Evolutionary conservation across 2,329 filamentous ascomycete species (phyloP), one percentile per base, ranked within the genome.

Genomic region (Alternaria atra): DNA sequence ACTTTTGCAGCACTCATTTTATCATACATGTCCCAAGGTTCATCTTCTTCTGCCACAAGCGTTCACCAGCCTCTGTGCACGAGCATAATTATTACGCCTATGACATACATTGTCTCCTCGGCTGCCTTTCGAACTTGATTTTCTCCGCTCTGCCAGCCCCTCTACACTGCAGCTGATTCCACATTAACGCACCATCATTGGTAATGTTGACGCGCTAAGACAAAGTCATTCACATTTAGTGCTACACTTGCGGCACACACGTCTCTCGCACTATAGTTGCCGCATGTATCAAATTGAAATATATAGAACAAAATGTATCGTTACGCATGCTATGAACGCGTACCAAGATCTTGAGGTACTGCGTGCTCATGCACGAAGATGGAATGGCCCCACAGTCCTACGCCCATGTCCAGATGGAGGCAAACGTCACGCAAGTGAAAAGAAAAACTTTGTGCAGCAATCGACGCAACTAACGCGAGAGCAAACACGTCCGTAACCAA

Each of bases 111-210:
- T 67, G 66, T 67, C 69, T 68, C 69, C 69, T 71, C 73, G 73
- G 69, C 66, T 70, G 58, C 54, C 51, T 69, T 63, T 64, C 66
- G 60, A 64, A 67, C 65, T 72, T 70, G 63, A 58, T 70, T 69
- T 69, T 68, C 63, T 63, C 64, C 71, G 68, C 71, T 68, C 71
- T 70, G 69, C 74, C 73, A 76, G 71, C 73, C 74, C 73, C 73
- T 75, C 71, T 65, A 60, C 63, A 65, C 69, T 70, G 70, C 71
- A 71, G 56, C 55, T 61, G 60, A 68, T 66, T 65, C 62, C 59
- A 65, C 61, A 64, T 65, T 60, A 68, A 51, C 50, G 55, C 60
- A 65, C 66, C 58, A 61, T 65, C 56, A 70, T 73, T 69, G 72
- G 69, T 62, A 67, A 58, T 60, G 39, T 52, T 55, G 63, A 71